A percentile compares a stretch with the other conserved stretches of the same genome.
Conservation (phyloP, 1,284 basidiomycete genomes). For the Microbotryum scabiosae region DNA sequence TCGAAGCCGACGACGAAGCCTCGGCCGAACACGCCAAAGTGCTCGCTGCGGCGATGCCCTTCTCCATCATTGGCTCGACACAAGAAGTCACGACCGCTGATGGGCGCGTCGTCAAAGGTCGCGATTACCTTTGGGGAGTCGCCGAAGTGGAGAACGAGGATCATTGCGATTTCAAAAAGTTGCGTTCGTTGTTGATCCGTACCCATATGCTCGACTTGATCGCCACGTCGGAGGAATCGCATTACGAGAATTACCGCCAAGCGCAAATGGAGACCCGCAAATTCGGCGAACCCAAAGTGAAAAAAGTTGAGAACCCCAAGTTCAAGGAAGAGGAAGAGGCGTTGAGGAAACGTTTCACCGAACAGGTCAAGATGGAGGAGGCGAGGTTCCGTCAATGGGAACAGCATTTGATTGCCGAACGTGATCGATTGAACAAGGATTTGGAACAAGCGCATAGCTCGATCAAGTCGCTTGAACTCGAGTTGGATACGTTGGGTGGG, state of each 20-base stretch:
- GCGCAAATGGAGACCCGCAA: slow-evolving; percentile 99
- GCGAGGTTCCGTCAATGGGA: slow-evolving; percentile 96
- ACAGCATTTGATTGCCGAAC: slow-evolving; percentile 79
- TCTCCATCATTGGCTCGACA: slow-evolving; percentile 96
- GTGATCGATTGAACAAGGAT: slow-evolving; percentile 95
- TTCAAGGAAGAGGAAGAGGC: slow-evolving; percentile 99
- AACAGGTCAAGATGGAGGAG: slow-evolving; percentile 99
- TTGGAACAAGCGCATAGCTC: slow-evolving; percentile 72
- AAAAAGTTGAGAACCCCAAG: slow-evolving; percentile 98
- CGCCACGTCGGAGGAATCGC: slow-evolving; percentile 86
- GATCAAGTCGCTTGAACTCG: slow-evolving; percentile 33
- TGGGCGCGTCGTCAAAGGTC: slow-evolving; percentile 88
- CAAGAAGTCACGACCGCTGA: slow-evolving; percentile 87
- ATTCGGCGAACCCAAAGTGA: slow-evolving; percentile 96
- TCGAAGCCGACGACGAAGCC: slow-evolving; percentile 82
- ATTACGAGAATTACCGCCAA: slow-evolving; percentile 98
- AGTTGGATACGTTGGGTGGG: slow-evolving; percentile 30
- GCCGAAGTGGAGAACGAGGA: slow-evolving; percentile 99
- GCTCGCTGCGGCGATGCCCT: slow-evolving; percentile 82
- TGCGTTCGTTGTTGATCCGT: slow-evolving; percentile 89
- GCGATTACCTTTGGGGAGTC: slow-evolving; percentile 99
- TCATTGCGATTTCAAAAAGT: slow-evolving; percentile 98
- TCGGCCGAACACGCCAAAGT: slow-evolving; percentile 81
- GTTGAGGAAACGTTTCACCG: slow-evolving; percentile 88
- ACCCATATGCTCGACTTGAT: slow-evolving; percentile 99